These are phyloP conservation scores for Trichoderma citrinoviride DNA, from an alignment of 2,329 filamentous ascomycete species.

Conservation along the genomic window DNA sequence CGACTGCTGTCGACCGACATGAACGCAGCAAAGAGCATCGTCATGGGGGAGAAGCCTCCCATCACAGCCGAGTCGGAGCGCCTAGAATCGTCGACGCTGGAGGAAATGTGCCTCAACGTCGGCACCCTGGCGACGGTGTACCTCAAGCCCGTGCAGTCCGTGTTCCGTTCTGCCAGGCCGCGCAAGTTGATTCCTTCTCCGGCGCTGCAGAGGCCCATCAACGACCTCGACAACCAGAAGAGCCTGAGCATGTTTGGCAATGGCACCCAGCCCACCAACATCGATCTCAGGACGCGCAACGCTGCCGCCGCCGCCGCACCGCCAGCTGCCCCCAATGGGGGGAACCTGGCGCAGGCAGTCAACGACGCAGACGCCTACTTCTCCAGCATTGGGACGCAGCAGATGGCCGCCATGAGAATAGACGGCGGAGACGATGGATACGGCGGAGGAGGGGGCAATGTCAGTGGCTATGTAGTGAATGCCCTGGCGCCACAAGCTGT, in stretches of 20 bases:
- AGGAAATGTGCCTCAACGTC: slow-evolving; percentile 96
- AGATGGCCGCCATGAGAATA: slow-evolving; percentile 70
- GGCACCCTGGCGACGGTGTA: slow-evolving; percentile 96
- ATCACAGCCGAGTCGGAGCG: slow-evolving; percentile 97
- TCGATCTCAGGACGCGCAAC: slow-evolving; percentile 44
- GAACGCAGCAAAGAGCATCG: slow-evolving; percentile 76
- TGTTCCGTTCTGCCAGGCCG: slow-evolving; percentile 85
- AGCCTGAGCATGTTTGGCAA: slow-evolving; percentile 57
- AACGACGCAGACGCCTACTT: slow-evolving; percentile 90
- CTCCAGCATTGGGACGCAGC: slow-evolving; percentile 68
- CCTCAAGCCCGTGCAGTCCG: slow-evolving; percentile 94
- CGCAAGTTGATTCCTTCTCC: slow-evolving; percentile 78
- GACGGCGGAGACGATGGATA: slow-evolving; percentile 61
- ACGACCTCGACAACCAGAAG: slow-evolving; percentile 55
- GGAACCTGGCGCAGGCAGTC: slow-evolving; percentile 66
- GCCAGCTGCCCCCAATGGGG: slow-evolving; percentile 28
- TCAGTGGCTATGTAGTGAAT: slow-evolving; percentile 69
- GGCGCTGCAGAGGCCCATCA: slow-evolving; percentile 73
- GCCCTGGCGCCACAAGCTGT: slow-evolving; percentile 76
- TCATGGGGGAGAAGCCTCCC: slow-evolving; percentile 96
- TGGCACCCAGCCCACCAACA: slow-evolving; percentile 50
- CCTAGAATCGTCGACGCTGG: slow-evolving; percentile 82
- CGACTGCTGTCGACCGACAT: slow-evolving; percentile 90
- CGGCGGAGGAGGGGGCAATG: slow-evolving; percentile 54
- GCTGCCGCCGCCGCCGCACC: slow-evolving; percentile 19